A percentile compares a stretch with the other conserved stretches of the same genome.
These are phyloP conservation scores for Triglochin maritima DNA, from an alignment of 106 monocot species.

Conservation along the genomic window DNA sequence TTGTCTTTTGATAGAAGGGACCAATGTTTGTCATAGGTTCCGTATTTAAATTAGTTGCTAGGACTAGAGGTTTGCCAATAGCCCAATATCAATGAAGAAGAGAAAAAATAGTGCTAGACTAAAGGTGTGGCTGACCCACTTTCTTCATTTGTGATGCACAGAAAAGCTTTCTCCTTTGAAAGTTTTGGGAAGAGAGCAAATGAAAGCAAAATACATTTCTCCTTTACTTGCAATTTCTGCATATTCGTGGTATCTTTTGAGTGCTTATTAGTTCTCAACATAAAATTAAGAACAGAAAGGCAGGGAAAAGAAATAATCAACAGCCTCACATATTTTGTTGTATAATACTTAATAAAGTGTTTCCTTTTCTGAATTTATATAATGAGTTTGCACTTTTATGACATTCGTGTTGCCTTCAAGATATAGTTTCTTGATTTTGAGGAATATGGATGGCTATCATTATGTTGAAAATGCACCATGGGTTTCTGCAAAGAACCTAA, in stretches of 20 bases:
- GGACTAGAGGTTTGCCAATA: conserved; percentile 6
- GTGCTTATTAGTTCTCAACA: no score
- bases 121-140: background rate
- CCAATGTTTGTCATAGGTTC: conserved; percentile 66
- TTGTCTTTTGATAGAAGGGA: conserved; percentile 33
- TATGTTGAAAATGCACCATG: no score
- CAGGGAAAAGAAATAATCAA: no score
- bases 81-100: conserved; percentile 1
- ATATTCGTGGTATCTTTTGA: background rate
- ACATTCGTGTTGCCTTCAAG: no score
- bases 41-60: conserved; percentile 3
- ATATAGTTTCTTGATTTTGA: no score
- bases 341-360: no score
- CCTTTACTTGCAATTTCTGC: background rate
- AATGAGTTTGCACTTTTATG: no score
- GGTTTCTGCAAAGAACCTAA: no score
- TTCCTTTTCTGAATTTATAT: no score
- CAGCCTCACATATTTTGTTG: no score
- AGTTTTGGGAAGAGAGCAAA: conserved; percentile 7
- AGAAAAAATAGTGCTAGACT: background rate
- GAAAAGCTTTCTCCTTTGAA: conserved; percentile 11
- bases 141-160: background rate
- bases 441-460: no score
- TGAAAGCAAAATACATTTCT: background rate
- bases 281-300: no score